Evolutionary conservation across 441 rosid genomes (phyloP).

Genomic region (Populus hybrid): DNA sequence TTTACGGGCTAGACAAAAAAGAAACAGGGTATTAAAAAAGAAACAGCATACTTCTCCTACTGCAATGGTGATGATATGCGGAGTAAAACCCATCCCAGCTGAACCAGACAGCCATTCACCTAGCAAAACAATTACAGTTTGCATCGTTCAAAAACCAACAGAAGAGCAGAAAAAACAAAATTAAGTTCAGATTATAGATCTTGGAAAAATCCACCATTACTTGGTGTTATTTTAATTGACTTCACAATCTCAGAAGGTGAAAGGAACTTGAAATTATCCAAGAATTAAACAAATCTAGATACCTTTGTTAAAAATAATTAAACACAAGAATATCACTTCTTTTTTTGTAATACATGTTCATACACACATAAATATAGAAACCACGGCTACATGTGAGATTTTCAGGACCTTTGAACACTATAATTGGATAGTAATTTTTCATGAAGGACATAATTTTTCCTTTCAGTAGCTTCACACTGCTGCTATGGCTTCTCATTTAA

Average conservation of each 20-base stretch:
- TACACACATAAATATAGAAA: not conserved
- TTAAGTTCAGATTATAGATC: not conserved
- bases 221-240: not conserved
- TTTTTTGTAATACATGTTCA: not conserved
- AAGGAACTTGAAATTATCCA: not conserved
- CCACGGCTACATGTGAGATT: not conserved
- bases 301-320: not conserved
- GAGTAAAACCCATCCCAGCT: conserved; percentile 65
- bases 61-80: conserved; percentile 50
- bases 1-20: not conserved
- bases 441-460: too few relatives aligned
- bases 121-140: conserved; percentile 37
- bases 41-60: conserved; percentile 55
- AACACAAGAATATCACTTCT: not conserved
- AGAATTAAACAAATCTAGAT: not conserved
- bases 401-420: not conserved
- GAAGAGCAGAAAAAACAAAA: conserved; percentile 1
- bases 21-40: not conserved
- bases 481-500: not conserved
- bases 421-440: too few relatives aligned
- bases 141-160: conserved; percentile 19
- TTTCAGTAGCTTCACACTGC: not conserved
- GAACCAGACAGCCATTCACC: conserved; percentile 49
- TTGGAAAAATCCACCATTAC: not conserved
- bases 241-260: not conserved